Conservation (phyloP, 129 eudicot species). For the Saposhnikovia divaricata region DNA sequence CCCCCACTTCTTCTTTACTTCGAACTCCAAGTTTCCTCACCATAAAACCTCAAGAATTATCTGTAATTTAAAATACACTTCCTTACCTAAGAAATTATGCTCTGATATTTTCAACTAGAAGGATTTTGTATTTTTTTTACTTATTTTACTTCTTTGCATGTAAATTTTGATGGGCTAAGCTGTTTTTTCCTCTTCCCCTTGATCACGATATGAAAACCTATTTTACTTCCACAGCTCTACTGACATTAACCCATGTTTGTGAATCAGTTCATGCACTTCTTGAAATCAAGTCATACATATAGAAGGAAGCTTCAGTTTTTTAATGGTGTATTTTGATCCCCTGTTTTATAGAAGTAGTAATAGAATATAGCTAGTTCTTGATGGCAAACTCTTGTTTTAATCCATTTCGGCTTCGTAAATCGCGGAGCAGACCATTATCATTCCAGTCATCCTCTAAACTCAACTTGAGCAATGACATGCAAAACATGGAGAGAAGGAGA, state of each 20-base stretch:
- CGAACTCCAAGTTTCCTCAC: constrained; percentile 10
- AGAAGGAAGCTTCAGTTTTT: constrained; percentile 26
- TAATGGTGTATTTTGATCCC: constrained; percentile 24
- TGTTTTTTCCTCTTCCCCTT: constrained; percentile 14
- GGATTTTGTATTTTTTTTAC: background rate
- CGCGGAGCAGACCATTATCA: constrained; percentile 42
- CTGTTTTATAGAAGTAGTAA: constrained; percentile 11
- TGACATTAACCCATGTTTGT: constrained; percentile 44
- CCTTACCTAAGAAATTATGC: constrained; percentile 17
- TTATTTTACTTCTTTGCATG: constrained; percentile 13
- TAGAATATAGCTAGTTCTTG: constrained; percentile 2
- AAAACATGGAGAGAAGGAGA: constrained; percentile 75
- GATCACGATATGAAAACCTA: constrained; percentile 33
- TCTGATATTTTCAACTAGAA: constrained; percentile 14
- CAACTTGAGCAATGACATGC: constrained; percentile 44
- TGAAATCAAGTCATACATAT: constrained; percentile 47
- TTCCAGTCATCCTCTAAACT: constrained; percentile 48
- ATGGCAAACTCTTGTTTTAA: constrained; percentile 70
- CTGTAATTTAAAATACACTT: constrained; percentile 16
- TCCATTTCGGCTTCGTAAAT: constrained; percentile 41
- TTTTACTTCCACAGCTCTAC: constrained; percentile 15
- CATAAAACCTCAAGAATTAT: constrained; percentile 18
- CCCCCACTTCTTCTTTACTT: background rate
- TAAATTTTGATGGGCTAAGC: constrained; percentile 24
- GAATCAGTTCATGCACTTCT: constrained; percentile 54